These are phyloP conservation scores for Saccharomycopsis schoenii DNA, from an alignment of 805 yeast species.

Conservation along the genomic window DNA sequence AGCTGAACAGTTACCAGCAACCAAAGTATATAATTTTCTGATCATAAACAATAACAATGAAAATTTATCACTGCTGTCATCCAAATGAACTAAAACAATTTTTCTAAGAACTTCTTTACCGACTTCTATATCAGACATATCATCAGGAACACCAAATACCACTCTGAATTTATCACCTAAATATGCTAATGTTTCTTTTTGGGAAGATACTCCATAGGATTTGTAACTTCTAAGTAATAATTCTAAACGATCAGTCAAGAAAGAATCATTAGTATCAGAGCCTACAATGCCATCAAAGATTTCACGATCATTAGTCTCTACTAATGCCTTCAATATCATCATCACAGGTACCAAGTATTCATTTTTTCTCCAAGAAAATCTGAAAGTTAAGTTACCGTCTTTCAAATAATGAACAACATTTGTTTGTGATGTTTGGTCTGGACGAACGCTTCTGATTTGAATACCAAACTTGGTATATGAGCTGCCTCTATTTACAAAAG, in stretches of 20 bases:
- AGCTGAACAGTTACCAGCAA: constrained; percentile 93
- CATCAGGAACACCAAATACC: constrained; percentile 83
- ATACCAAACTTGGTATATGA: constrained; percentile 84
- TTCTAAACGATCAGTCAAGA: constrained; percentile 96
- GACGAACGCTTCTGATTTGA: constrained; percentile 88
- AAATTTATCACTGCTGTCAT: constrained; percentile 68
- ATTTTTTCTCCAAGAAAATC: constrained; percentile 95
- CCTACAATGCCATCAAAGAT: constrained; percentile 96
- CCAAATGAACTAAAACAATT: constrained; percentile 84
- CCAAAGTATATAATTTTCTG: constrained; percentile 86
- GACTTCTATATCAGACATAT: constrained; percentile 79
- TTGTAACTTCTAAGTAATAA: constrained; percentile 82
- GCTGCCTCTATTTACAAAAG: constrained; percentile 90
- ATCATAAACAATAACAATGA: constrained; percentile 87
- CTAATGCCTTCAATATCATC: constrained; percentile 83
- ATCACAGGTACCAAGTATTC: constrained; percentile 90
- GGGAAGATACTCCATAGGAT: constrained; percentile 64
- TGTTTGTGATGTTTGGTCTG: constrained; percentile 96
- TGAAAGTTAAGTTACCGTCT: constrained; percentile 93
- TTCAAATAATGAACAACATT: constrained; percentile 92
- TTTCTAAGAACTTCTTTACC: constrained; percentile 76
- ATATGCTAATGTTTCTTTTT: constrained; percentile 84
- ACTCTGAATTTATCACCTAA: constrained; percentile 94
- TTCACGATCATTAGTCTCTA: constrained; percentile 88
- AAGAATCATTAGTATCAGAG: constrained; percentile 74